Conservation (phyloP, 164 flowering plant genomes). For the Umbellularia californica region DNA sequence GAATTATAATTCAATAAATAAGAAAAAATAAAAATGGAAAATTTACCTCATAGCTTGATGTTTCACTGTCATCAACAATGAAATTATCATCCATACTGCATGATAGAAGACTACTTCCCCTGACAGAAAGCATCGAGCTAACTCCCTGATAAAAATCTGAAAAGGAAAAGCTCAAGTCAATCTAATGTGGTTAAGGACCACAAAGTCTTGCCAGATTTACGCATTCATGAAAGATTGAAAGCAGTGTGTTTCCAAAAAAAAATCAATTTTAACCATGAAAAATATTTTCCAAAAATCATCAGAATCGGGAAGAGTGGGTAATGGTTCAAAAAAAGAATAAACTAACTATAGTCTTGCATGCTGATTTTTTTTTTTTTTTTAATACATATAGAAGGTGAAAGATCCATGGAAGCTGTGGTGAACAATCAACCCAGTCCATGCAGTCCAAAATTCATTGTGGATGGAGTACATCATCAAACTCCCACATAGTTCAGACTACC, state of each 20-base stretch:
- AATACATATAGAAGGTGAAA: no score
- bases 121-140: constrained; percentile 57
- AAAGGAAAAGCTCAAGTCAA: constrained; percentile 15
- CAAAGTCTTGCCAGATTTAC: background rate
- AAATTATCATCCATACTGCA: constrained; percentile 59
- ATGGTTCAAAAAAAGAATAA: no score
- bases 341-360: no score
- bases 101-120: constrained; percentile 53
- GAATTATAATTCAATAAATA: background rate
- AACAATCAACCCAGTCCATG: no score
- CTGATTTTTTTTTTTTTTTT: no score
- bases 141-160: constrained; percentile 44
- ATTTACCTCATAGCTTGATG: constrained; percentile 45
- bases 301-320: no score
- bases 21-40: background rate
- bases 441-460: no score
- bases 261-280: background rate
- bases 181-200: background rate
- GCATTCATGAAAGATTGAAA: background rate
- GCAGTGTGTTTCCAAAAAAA: no score
- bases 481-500: no score
- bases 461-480: no score
- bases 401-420: no score
- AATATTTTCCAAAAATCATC: no score
- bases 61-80: constrained; percentile 48